Conservation (phyloP, 2,329 filamentous ascomycete genomes). For the Neonectria coccinea region DNA sequence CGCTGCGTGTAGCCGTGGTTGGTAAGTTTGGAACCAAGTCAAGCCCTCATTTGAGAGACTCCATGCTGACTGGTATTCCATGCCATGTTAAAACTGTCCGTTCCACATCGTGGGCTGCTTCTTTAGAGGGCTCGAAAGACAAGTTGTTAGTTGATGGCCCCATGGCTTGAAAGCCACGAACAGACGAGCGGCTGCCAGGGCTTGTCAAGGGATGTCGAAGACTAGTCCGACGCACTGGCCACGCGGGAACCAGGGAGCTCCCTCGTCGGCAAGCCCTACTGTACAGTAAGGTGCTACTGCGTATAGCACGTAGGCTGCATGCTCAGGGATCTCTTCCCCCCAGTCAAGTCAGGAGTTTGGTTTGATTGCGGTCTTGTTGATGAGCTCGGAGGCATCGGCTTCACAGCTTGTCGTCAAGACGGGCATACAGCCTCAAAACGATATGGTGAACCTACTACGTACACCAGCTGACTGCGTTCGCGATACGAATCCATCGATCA, state of each 20-base stretch:
- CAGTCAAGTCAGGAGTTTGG: conserved; percentile 29
- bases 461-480: conserved; percentile 26
- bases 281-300: not conserved
- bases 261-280: conserved; percentile 35
- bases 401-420: conserved; percentile 5
- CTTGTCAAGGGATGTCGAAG: conserved; percentile 3
- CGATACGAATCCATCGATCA: conserved; percentile 10
- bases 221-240: conserved; percentile 35
- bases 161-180: conserved; percentile 32
- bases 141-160: conserved; percentile 24
- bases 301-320: conserved; percentile 12
- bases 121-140: conserved; percentile 1
- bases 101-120: conserved; percentile 14
- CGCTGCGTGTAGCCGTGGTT: not conserved
- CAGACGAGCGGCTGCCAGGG: conserved; percentile 26
- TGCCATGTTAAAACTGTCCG: conserved; percentile 16
- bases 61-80: conserved; percentile 18
- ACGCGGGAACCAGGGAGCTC: conserved; percentile 41
- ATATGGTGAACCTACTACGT: conserved; percentile 28
- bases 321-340: conserved; percentile 25
- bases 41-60: conserved; percentile 22
- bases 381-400: conserved; percentile 12
- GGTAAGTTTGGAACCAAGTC: conserved; percentile 33
- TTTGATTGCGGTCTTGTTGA: conserved; percentile 23
- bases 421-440: conserved; percentile 19